These are phyloP conservation scores for Trypanosoma platydactyli DNA, from an alignment of 208 protist species.

Conservation along the genomic window DNA sequence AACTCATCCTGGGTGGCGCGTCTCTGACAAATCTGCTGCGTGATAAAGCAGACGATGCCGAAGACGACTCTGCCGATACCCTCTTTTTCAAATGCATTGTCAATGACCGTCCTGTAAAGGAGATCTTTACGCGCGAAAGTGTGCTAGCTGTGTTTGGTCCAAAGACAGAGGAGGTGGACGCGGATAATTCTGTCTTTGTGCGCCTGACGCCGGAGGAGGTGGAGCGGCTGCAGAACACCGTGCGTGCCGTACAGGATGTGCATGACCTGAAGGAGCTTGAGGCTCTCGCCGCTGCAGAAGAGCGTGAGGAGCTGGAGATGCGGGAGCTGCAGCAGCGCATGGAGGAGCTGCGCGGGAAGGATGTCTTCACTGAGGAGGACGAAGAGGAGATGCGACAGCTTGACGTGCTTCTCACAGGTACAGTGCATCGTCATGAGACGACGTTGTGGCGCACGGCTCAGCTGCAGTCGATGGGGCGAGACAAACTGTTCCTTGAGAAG, in stretches of 20 bases:
- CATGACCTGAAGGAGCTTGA: constrained; percentile 74
- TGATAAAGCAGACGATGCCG: background rate
- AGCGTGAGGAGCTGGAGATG: constrained; percentile 63
- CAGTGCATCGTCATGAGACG: constrained; percentile 49
- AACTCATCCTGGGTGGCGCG: constrained; percentile 39
- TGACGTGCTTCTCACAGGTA: constrained; percentile 44
- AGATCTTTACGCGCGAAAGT: constrained; percentile 57
- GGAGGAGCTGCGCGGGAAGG: constrained; percentile 47
- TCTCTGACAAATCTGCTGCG: constrained; percentile 37
- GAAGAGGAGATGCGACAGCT: constrained; percentile 77
- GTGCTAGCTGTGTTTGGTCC: constrained; percentile 69
- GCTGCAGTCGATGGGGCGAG: constrained; percentile 58
- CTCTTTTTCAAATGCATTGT: constrained; percentile 55
- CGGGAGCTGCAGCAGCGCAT: constrained; percentile 53
- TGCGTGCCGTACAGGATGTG: constrained; percentile 36
- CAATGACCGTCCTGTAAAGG: constrained; percentile 58
- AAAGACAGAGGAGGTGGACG: constrained; percentile 30
- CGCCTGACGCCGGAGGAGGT: constrained; percentile 44
- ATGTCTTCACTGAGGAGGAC: constrained; percentile 56
- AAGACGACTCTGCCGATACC: constrained; percentile 34
- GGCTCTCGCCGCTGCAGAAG: constrained; percentile 41
- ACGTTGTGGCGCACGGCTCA: constrained; percentile 61
- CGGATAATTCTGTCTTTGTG: constrained; percentile 47
- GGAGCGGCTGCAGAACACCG: constrained; percentile 35
- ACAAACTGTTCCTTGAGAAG: constrained; percentile 56